Evolutionary conservation across 208 protist species (phyloP), one percentile per base, ranked within the genome.

Genomic region (Trypanosoma brucei): DNA sequence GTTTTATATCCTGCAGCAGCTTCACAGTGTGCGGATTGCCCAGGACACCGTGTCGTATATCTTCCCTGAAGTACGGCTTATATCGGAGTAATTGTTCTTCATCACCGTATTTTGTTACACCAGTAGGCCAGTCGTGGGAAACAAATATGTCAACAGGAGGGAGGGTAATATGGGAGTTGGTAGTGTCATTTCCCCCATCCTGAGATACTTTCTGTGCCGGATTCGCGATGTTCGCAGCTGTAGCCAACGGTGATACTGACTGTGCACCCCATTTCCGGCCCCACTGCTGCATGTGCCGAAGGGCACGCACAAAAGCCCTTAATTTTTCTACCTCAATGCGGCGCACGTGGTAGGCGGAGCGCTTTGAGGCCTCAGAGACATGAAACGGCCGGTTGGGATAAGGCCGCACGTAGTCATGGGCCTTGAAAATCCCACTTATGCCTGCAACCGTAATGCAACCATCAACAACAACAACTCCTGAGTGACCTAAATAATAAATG

Each of bases 401-500:
- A 4, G 86, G 80, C 8, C 59, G 63, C 31, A 75, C 51, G 78
- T 93, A 95, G 68, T 97, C 89, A 30, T 62, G 50, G 0, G 58
- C 75, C 54, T 97, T 97, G 74, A 90, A 97, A 64, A 97, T 97
- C 36, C 92, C 92, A 55, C 88, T 94, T 2, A 95, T 62, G 1
- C 89, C 88, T 4, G 77, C 85, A 11, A 97, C 68, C 14, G 71
- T 74, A 37, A 97, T 52, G 11, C 65, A 54, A 30, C 81, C 85
- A 60, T 90, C 81, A 44, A 98, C 94, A 7, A 76, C 72, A 3
- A 99, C 73, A 4, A 98, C 93, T 34, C 95, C 92, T 2, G 90
- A 88, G 65, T 95, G 80, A 1, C 98, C 98, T 31, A 99, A 65
- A 70, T 96, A 99, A 78, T 98, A 99, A 59, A 99, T 99, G 71